phyloP scores from a whole-genome alignment of 139 green algal genomes.

The Haematococcus lacustris region DNA sequence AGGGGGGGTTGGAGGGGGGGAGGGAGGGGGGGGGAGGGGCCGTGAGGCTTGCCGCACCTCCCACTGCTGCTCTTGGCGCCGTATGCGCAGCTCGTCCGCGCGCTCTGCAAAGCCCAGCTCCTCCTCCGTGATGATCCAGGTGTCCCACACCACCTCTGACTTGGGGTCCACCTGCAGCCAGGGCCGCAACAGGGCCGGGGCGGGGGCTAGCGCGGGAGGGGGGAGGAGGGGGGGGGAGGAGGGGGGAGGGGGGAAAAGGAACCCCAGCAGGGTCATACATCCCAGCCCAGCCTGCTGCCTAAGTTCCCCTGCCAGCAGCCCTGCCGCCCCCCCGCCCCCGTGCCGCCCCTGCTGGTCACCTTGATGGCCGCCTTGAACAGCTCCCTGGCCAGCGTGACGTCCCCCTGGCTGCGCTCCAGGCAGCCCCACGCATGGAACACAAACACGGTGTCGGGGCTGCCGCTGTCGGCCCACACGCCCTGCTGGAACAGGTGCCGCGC shows the following conservation, averaged over 20 bases:
- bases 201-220: background rate
- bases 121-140: conserved; percentile 89
- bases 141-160: conserved; percentile 59
- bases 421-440: conserved; percentile 89
- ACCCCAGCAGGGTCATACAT: background rate
- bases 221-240: background rate
- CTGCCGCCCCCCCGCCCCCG: too few species aligned
- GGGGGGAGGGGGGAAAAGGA: background rate
- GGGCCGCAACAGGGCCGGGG: background rate
- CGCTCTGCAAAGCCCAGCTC: conserved; percentile 57
- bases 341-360: background rate
- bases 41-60: conserved; percentile 7
- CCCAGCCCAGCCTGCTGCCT: background rate
- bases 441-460: conserved; percentile 41
- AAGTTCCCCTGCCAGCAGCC: background rate
- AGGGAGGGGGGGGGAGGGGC: background rate
- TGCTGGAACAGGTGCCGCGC: conserved; percentile 89
- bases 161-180: conserved; percentile 49
- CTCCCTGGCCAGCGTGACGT: conserved; percentile 67
- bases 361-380: conserved; percentile 78
- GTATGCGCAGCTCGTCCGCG: conserved; percentile 78
- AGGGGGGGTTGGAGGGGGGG: background rate
- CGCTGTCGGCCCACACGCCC: conserved; percentile 79
- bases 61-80: conserved; percentile 47
- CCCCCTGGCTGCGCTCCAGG: conserved; percentile 69